Evolutionary conservation across 1,284 basidiomycete genomes (phyloP).

Genomic region (Microstroma glucosiphilum): DNA sequence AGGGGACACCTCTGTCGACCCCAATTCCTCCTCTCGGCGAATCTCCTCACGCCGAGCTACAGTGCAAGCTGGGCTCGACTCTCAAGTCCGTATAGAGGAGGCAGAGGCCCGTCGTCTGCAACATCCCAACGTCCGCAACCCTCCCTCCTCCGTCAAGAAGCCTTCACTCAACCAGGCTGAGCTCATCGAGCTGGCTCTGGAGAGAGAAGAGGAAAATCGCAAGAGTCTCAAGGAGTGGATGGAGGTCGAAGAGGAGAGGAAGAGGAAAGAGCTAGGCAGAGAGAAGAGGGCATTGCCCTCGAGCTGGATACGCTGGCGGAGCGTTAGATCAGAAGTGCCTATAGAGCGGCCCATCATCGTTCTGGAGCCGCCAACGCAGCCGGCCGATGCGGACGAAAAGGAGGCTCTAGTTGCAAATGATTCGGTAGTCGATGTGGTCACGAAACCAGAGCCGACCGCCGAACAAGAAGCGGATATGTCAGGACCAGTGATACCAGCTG

Average conservation of each 20-base stretch:
- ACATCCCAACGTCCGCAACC: not conserved
- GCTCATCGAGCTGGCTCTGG: conserved; percentile 70
- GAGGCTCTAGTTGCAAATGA: too few species aligned
- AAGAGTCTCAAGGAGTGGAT: conserved; percentile 72
- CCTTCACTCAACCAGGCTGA: conserved; percentile 64
- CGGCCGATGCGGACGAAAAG: too few species aligned
- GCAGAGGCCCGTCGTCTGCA: conserved; percentile 5
- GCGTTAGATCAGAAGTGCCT: not conserved
- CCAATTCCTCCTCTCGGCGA: not conserved
- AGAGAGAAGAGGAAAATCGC: conserved; percentile 75
- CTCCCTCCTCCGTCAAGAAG: not conserved
- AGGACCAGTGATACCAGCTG: too few species aligned
- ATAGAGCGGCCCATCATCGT: not conserved
- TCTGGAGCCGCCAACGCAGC: too few species aligned
- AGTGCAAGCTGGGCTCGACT: conserved; percentile 19
- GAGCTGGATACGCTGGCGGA: conserved; percentile 2
- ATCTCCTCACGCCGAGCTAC: conserved; percentile 22
- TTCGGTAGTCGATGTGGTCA: too few species aligned
- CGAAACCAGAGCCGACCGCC: too few species aligned
- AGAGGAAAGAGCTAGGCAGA: conserved; percentile 60
- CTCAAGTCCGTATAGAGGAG: not conserved
- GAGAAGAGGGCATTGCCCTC: conserved; percentile 52
- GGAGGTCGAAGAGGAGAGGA: conserved; percentile 70
- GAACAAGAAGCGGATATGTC: too few species aligned
- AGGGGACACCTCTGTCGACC: not conserved